Evolutionary conservation across 495 filamentous ascomycete genomes (phyloP), one percentile per base, ranked within the genome.

Genomic region (Tuber magnatum): DNA sequence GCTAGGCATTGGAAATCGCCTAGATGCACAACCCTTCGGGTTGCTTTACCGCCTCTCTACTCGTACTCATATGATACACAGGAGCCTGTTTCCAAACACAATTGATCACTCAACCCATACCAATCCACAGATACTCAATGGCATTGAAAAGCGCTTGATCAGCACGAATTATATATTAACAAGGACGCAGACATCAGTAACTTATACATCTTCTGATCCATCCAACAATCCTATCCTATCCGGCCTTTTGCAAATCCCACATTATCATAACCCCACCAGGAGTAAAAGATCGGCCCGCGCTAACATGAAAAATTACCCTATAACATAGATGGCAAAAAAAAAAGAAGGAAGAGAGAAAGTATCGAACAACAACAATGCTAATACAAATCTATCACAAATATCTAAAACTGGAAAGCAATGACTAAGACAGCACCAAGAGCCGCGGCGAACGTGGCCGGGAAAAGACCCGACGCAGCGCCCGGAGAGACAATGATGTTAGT

Each of bases 381-480:
- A 71, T 32, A 70, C 42, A 72, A 20, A 48, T 18, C 46, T 4
- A 51, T 65, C 68, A 61, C 35, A 40, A 56, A 3, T 20, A 10
- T 65, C 44, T 79, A 79, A 72, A 79, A 73, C 9, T 79, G 77
- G 24, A 73, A 68, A n/a, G 75, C 48, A 68, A 79, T 39, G 39
- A 71, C 77, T 61, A 68, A 28, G n/a, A 42, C 22, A 42, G 70
- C 73, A 40, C 72, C 77, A 5, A 79, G 18, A 32, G 73, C 24
- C 40, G 76, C 72, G 28, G 78, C 18, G 28, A 79, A 41, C 24
- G 77, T 79, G 35, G 42, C 73, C 8, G 77, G 77, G 28, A 79
- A 38, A 68, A 79, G 74, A 18, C 76, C 42, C 20, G 76, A 75
- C 35, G 77, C 77, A 46, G 77, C 73, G 32, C 72, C 76, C 2